Evolutionary conservation across 1,284 basidiomycete species (phyloP).

Genomic region (Melanopsichium pennsylvanicum): DNA sequence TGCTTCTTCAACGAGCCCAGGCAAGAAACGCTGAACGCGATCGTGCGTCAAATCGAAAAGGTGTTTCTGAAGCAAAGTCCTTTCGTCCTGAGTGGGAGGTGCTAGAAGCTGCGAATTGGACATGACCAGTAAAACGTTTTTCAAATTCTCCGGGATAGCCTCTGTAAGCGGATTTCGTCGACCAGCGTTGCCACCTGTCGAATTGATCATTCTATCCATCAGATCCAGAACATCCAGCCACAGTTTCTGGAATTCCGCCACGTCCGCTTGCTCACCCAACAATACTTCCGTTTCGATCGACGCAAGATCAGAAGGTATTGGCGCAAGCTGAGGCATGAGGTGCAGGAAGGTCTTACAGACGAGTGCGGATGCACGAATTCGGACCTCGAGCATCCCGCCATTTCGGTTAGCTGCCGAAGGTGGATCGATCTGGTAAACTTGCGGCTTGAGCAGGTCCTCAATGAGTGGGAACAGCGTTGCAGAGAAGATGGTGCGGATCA

Average conservation of each 20-base stretch:
- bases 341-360: constrained; percentile 96
- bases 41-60: constrained; percentile 49
- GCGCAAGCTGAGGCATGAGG: constrained; percentile 78
- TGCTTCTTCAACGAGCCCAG: constrained; percentile 52
- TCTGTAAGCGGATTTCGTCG: constrained; percentile 71
- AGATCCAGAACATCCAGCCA: constrained; percentile 94
- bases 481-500: constrained; percentile 76
- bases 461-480: constrained; percentile 89
- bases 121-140: constrained; percentile 97
- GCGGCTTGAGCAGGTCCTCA: constrained; percentile 87
- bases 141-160: constrained; percentile 92
- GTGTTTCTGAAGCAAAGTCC: constrained; percentile 11
- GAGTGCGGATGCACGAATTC: constrained; percentile 83
- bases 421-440: constrained; percentile 80
- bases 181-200: constrained; percentile 53
- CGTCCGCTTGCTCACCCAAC: constrained; percentile 67
- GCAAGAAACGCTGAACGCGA: constrained; percentile 50
- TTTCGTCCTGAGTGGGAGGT: constrained; percentile 3
- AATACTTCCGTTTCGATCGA: neutral
- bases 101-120: constrained; percentile 80
- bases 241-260: constrained; percentile 75
- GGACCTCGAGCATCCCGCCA: constrained; percentile 84
- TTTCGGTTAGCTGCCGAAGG: constrained; percentile 51
- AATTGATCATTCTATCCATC: constrained; percentile 86
- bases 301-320: neutral